Evolutionary conservation across 1,284 basidiomycete genomes (phyloP).

Genomic region (Ganoderma multipileum): DNA sequence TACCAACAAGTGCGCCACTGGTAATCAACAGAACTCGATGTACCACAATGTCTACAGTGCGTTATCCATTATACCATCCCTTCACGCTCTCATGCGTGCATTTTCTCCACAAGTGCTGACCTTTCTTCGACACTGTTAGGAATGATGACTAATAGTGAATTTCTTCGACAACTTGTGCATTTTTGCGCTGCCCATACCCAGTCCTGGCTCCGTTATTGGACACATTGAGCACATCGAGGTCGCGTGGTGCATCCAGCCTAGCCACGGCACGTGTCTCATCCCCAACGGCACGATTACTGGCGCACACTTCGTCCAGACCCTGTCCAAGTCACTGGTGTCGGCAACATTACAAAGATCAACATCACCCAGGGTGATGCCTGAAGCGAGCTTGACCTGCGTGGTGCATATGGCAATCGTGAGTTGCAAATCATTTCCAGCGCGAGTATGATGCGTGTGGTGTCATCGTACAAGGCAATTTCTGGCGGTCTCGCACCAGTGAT

Average conservation of each 20-base stretch:
- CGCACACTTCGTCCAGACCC: constrained; percentile 75
- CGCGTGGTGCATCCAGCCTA: constrained; percentile 72
- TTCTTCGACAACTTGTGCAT: constrained; percentile 67
- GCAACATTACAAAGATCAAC: constrained; percentile 72
- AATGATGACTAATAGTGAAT: constrained; percentile 52
- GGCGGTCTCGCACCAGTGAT: neutral
- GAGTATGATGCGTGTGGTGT: neutral
- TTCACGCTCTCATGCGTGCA: neutral
- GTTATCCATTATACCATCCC: constrained; percentile 34
- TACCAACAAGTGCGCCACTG: constrained; percentile 70
- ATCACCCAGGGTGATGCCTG: constrained; percentile 65
- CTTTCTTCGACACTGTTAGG: neutral
- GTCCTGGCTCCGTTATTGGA: constrained; percentile 58
- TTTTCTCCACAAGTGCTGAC: neutral
- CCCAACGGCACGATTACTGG: constrained; percentile 76
- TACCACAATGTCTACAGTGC: constrained; percentile 74
- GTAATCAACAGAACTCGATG: constrained; percentile 59
- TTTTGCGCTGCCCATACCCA: constrained; percentile 62
- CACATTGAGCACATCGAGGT: constrained; percentile 71
- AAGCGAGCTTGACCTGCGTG: constrained; percentile 70
- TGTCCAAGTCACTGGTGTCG: constrained; percentile 74
- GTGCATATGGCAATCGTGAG: constrained; percentile 61
- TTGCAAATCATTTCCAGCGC: neutral
- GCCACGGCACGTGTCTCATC: constrained; percentile 75
- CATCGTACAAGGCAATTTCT: neutral